phyloP scores from a whole-genome alignment of 768 basidiomycete genomes.

The Boletus rubescentipes region DNA sequence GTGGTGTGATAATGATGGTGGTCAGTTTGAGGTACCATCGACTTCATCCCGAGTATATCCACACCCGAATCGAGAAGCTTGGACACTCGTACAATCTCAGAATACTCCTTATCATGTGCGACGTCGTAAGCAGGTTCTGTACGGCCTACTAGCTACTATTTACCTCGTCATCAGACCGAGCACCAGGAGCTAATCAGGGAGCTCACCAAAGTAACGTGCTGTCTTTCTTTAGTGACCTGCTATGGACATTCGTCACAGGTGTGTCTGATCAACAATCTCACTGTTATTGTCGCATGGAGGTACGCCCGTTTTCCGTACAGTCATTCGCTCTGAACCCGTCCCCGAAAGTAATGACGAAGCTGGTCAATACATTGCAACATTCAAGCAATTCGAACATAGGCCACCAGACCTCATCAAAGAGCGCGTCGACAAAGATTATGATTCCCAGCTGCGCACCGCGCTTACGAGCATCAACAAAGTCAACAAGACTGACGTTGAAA shows the following conservation, averaged over 20 bases:
- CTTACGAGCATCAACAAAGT: conserved; percentile 90
- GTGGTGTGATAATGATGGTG: background rate
- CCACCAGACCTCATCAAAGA: conserved; percentile 94
- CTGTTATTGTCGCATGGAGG: conserved; percentile 92
- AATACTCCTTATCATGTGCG: conserved; percentile 85
- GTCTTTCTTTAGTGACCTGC: conserved; percentile 3
- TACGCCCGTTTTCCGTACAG: conserved; percentile 36
- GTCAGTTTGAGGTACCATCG: conserved; percentile 89
- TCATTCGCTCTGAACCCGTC: background rate
- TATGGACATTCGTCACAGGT: conserved; percentile 40
- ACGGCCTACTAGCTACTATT: background rate
- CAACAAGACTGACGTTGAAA: conserved; percentile 97
- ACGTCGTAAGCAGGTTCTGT: conserved; percentile 66
- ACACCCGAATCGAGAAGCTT: conserved; percentile 84
- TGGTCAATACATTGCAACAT: conserved; percentile 85
- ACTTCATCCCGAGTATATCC: conserved; percentile 96
- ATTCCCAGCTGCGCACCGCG: conserved; percentile 73
- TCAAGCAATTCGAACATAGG: conserved; percentile 93
- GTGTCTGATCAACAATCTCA: conserved; percentile 90
- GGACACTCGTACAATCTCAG: conserved; percentile 79
- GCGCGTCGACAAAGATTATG: conserved; percentile 86
- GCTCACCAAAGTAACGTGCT: conserved; percentile 69
- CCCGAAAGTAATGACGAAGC: conserved; percentile 78
- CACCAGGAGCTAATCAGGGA: conserved; percentile 91
- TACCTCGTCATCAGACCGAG: conserved; percentile 58